phyloP scores from a whole-genome alignment of 495 filamentous ascomycete genomes.

The Penicillium robsamsonii region DNA sequence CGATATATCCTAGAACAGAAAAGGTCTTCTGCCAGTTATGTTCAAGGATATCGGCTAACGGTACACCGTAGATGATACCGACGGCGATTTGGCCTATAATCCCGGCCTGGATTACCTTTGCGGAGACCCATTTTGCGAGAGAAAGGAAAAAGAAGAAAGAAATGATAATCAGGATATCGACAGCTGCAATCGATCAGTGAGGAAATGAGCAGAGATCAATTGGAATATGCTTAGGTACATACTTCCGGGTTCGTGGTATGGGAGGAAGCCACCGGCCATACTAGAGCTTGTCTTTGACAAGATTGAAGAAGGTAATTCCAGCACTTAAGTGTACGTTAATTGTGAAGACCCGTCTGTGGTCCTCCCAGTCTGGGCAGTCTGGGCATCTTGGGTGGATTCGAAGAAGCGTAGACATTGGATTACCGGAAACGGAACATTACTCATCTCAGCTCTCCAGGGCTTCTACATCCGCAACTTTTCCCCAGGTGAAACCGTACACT shows the following conservation, averaged over 20 bases:
- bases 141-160: slow-evolving; percentile 40
- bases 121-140: slow-evolving; percentile 31
- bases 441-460: no score
- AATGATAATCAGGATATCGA: slow-evolving; percentile 32
- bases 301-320: neutral
- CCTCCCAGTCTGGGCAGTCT: no score
- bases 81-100: slow-evolving; percentile 37
- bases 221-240: slow-evolving; percentile 7
- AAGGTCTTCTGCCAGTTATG: slow-evolving; percentile 33
- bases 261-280: slow-evolving; percentile 35
- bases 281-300: neutral
- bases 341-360: no score
- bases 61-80: slow-evolving; percentile 37
- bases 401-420: no score
- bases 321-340: no score
- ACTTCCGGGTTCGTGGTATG: slow-evolving; percentile 37
- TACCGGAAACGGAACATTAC: no score
- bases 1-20: slow-evolving; percentile 35
- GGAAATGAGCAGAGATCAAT: slow-evolving; percentile 3
- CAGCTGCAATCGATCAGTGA: slow-evolving; percentile 19
- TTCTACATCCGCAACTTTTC: no score
- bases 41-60: slow-evolving; percentile 34
- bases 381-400: no score
- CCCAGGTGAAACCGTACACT: no score
- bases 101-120: slow-evolving; percentile 32